Evolutionary conservation across 2,329 filamentous ascomycete genomes (phyloP).

Genomic region (Grosmannia huntii): DNA sequence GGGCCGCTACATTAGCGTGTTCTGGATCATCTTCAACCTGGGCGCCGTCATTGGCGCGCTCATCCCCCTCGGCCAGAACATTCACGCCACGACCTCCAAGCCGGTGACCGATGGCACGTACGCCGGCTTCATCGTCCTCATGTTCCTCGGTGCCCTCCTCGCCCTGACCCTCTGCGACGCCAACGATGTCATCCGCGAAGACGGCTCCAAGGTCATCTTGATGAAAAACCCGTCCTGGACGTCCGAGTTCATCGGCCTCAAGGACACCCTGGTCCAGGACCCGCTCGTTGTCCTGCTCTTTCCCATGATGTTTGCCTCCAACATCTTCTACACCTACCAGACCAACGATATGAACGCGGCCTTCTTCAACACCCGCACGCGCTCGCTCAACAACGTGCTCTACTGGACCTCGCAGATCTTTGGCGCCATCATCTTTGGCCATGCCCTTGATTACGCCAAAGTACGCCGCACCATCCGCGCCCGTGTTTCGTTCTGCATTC

Average conservation of each 20-base stretch:
- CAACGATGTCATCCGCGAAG: slow-evolving; percentile 56
- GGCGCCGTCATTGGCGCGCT: slow-evolving; percentile 76
- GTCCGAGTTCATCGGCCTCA: slow-evolving; percentile 64
- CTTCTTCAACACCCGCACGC: slow-evolving; percentile 60
- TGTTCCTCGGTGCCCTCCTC: slow-evolving; percentile 37
- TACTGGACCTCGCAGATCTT: slow-evolving; percentile 72
- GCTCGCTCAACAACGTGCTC: slow-evolving; percentile 61
- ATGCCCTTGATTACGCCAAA: slow-evolving; percentile 47
- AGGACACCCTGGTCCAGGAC: slow-evolving; percentile 56
- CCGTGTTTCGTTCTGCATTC: slow-evolving; percentile 44
- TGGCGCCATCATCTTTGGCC: slow-evolving; percentile 61
- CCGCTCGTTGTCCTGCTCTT: slow-evolving; percentile 65
- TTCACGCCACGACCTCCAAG: slow-evolving; percentile 27
- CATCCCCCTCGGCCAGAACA: slow-evolving; percentile 61
- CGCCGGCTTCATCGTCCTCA: slow-evolving; percentile 15
- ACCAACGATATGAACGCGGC: slow-evolving; percentile 54
- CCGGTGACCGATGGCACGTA: slow-evolving; percentile 15
- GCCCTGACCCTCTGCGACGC: slow-evolving; percentile 61
- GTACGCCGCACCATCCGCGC: slow-evolving; percentile 56
- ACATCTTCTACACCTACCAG: slow-evolving; percentile 75
- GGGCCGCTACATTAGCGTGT: slow-evolving; percentile 78
- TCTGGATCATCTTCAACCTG: slow-evolving; percentile 93
- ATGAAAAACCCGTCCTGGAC: slow-evolving; percentile 88
- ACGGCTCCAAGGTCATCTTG: slow-evolving; percentile 68
- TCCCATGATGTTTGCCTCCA: slow-evolving; percentile 70